A percentile compares a stretch with the other conserved stretches of the same genome.
These are phyloP conservation scores for Fusarium poae DNA, from an alignment of 2,329 filamentous ascomycete species.

Conservation along the genomic window DNA sequence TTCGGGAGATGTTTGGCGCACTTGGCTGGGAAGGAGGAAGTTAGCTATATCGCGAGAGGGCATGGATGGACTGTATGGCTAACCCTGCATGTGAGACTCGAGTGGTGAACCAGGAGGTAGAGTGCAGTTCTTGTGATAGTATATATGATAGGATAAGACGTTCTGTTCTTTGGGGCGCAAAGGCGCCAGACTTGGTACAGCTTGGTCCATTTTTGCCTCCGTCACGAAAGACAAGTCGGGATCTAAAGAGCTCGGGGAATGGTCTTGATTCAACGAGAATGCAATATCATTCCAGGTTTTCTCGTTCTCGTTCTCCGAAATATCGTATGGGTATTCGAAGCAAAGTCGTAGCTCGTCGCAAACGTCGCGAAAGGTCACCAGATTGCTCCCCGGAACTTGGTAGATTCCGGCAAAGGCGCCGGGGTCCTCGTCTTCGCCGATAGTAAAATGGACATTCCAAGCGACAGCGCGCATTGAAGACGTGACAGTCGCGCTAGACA, in stretches of 20 bases:
- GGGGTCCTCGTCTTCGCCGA: constrained; percentile 9
- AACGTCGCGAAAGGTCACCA: constrained; percentile 30
- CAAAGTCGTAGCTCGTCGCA: constrained; percentile 28
- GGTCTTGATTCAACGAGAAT: constrained; percentile 14
- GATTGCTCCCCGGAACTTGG: constrained; percentile 8
- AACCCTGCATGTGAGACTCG: constrained; percentile 18
- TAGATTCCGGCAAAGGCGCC: constrained; percentile 22
- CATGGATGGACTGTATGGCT: neutral
- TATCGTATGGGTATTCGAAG: constrained; percentile 20
- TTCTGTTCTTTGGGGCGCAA: constrained; percentile 14
- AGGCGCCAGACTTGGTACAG: constrained; percentile 18
- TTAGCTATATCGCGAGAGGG: neutral
- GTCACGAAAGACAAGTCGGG: constrained; percentile 13
- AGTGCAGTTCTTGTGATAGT: constrained; percentile 8
- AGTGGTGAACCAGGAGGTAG: constrained; percentile 1
- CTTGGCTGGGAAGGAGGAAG: constrained; percentile 1
- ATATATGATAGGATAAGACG: constrained; percentile 9
- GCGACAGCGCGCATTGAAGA: constrained; percentile 15
- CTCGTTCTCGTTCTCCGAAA: constrained; percentile 1
- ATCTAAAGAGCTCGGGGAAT: neutral
- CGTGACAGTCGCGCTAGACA: constrained; percentile 15
- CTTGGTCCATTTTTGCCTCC: constrained; percentile 8
- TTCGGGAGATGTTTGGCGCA: constrained; percentile 12
- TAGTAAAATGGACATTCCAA: constrained; percentile 23
- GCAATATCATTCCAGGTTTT: constrained; percentile 18